A percentile compares a stretch with the other conserved stretches of the same genome.
Evolutionary conservation across 257 asterid genomes (phyloP).

Genomic region (Solanum rostratum): DNA sequence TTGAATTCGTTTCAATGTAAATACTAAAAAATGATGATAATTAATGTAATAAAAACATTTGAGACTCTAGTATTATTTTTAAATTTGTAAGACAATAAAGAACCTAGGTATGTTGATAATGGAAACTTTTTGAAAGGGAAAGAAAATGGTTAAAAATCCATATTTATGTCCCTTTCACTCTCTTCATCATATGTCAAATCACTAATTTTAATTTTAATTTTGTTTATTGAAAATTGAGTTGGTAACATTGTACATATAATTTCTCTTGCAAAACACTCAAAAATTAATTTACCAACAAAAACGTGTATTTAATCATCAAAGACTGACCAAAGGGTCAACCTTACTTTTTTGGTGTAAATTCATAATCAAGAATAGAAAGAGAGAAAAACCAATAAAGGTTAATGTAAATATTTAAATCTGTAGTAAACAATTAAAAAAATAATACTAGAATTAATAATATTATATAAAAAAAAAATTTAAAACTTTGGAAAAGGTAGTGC

Average conservation of each 20-base stretch:
- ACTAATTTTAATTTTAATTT: background rate
- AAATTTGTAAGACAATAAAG: background rate
- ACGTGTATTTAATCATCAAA: background rate
- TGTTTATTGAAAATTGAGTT: background rate
- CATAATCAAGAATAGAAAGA: too few species aligned
- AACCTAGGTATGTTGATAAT: background rate
- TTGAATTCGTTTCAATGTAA: too few species aligned
- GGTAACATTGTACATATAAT: background rate
- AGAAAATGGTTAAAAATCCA: background rate
- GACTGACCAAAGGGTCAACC: background rate
- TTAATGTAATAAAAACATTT: background rate
- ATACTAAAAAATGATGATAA: too few species aligned
- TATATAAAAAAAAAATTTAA: background rate
- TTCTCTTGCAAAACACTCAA: background rate
- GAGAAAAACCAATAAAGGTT: background rate
- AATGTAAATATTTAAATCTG: background rate
- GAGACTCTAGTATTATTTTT: background rate
- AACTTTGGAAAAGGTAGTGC: background rate
- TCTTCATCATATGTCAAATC: background rate
- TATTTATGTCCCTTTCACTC: background rate
- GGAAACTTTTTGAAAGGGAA: background rate
- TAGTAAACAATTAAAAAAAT: background rate
- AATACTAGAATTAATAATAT: background rate
- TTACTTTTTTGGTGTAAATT: background rate
- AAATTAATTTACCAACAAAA: background rate